Base-by-base conservation (phyloP, 2,329 filamentous ascomycete genomes). In the Exophiala oligosperma region DNA sequence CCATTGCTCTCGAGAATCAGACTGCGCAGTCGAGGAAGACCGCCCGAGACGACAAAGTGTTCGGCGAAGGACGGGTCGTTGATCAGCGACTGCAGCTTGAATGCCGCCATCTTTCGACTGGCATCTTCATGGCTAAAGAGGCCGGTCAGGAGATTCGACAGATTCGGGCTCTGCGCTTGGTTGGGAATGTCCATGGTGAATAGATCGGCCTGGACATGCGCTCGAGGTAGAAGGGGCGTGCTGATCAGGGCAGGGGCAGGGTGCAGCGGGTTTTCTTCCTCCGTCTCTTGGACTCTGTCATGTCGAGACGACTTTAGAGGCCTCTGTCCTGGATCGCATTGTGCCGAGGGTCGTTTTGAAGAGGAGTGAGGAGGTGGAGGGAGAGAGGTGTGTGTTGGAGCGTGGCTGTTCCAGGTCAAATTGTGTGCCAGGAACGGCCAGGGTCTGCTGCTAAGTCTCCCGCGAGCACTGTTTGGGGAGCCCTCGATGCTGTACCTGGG, bases 1-100 rank as follows among this genome's bases (percentile, higher is more conserved):
- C 94, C 94, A 57, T 85, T 90, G 29, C 92, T 87, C 64, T 85
- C 84, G 80, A 97, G 86, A 63, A 94, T 91, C 54, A 97, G 81
- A 56, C 90, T 86, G 53, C 91, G 86, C 68, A 99, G 78, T 66
- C 93, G 86, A 65, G 86, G 82, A 64, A 97, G 81, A 3, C 94
- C 94, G 57, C 92, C 92, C 50, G 92, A 90, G 52, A 89, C 86
- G 62, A 97, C 96, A 77, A 99, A 99, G 67, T 95, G 87, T 73
- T 97, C 94, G 69, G 94, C 94, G 73, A 97, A 97, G 51, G 92
- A 89, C 26, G 93, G 93, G 76, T 99, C 94, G 72, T 92, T 93
- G 75, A 99, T 96, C 62, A 91, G 92, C 64, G 85, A 88, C 76
- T 99, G 94, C 65, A 99, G 85, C 78, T 97, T 97, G 84, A 99